phyloP scores from a whole-genome alignment of 2,329 filamentous ascomycete genomes.

The Fusarium irregulare region DNA sequence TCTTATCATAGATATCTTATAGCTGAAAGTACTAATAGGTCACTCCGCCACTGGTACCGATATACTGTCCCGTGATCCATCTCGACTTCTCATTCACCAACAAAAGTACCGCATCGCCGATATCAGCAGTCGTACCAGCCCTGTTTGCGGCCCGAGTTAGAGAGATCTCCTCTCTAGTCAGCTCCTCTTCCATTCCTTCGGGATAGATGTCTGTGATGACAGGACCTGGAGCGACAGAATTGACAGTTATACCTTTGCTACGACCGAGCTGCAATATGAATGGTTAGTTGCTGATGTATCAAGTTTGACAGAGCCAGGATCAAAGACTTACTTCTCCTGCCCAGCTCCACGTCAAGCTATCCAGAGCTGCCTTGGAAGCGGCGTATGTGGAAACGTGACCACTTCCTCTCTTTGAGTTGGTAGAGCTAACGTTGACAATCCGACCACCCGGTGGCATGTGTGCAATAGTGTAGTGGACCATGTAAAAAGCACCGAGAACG shows the following conservation, averaged over 20 bases:
- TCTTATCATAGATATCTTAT: not conserved
- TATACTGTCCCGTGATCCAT: conserved; percentile 34
- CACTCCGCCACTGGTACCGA: conserved; percentile 9
- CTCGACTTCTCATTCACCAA: conserved; percentile 26
- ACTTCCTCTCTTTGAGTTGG: conserved; percentile 33
- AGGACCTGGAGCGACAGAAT: conserved; percentile 56
- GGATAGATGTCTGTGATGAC: conserved; percentile 51
- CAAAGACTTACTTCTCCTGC: conserved; percentile 48
- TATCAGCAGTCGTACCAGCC: conserved; percentile 52
- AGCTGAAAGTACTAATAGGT: not conserved
- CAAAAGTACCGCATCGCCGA: conserved; percentile 52
- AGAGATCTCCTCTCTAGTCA: conserved; percentile 35
- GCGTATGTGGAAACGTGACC: conserved; percentile 31
- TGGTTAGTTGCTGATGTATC: accelerated
- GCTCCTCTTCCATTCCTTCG: conserved; percentile 22
- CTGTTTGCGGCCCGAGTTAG: conserved; percentile 50
- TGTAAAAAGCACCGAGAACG: conserved; percentile 51
- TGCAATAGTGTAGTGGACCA: conserved; percentile 49
- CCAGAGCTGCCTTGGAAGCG: conserved; percentile 50
- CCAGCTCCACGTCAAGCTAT: conserved; percentile 50
- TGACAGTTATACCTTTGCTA: conserved; percentile 56
- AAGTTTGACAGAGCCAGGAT: no score
- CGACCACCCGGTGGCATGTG: conserved; percentile 52
- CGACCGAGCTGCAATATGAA: conserved; percentile 45
- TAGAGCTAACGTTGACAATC: conserved; percentile 44